Evolutionary conservation across 2,329 filamentous ascomycete species (phyloP), one percentile per base, ranked within the genome.

Genomic region (Venturia oleaginea): DNA sequence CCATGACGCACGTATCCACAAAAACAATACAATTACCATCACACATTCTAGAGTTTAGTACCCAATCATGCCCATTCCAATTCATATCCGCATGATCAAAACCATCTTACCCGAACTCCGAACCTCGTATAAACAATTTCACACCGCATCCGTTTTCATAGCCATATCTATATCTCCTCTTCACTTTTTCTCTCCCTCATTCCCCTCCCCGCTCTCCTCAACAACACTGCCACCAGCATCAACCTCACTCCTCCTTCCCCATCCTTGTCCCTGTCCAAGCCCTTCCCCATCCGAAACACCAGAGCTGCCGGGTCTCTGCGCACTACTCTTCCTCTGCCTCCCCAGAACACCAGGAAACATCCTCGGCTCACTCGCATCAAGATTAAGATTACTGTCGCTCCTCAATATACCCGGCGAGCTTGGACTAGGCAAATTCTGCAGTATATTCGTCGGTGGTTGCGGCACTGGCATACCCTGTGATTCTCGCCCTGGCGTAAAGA

Each of bases 321-420:
- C 37, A 30, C 64, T 62, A 27, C 59, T 63, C 32, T 32, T 48
- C 37, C 64, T 37, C 10, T 62, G 59, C 22, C 64, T 38, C 7
- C 55, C 64, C n/a, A 91, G 81, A 38, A 92, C 82, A 0, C 89
- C 89, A 0, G 89, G 89, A 68, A 91, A 89, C 67, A 91, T 85
- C 67, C 81, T 83, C 13, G 88, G 89, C 72, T 91, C 88, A 60
- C 78, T 81, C 3, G 81, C 84, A 34, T 76, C 74, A 32, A 79
- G 67, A 7, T 54, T 43, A n/a, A 15, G 80, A 40, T 38, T 63
- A 15, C 24, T 24, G 6, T 62, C 64, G 5, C 34, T 40, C 15
- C 59, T 32, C 42, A n/a, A 11, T 10, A 62, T 40, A 19, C 32
- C 22, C 27, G 19, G 22, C 4, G 40, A 30, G 17, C 30, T 38